phyloP scores from a whole-genome alignment of 1,284 basidiomycete species.

The Stygiomarasmius scandens region DNA sequence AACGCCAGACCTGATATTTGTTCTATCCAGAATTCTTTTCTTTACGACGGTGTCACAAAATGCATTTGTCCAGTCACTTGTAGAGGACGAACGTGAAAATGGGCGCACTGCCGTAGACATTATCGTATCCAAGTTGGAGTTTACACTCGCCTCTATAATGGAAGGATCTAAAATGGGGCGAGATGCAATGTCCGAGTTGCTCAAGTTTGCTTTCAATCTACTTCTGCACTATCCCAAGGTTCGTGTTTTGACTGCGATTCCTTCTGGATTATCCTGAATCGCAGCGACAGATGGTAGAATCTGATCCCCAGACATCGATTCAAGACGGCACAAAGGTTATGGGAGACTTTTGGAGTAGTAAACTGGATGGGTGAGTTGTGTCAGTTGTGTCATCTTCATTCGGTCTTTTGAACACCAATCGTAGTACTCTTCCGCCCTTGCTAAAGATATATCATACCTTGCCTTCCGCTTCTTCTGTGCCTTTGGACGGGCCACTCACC shows the following conservation, averaged over 20 bases:
- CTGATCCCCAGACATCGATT: conserved; percentile 42
- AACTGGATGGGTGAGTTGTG: conserved; percentile 61
- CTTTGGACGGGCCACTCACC: conserved; percentile 53
- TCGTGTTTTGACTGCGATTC: conserved; percentile 13
- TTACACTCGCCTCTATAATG: conserved; percentile 41
- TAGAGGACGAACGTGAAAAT: conserved; percentile 57
- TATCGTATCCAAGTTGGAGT: conserved; percentile 58
- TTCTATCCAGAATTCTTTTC: conserved; percentile 75
- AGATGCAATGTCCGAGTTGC: conserved; percentile 74
- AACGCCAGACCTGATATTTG: conserved; percentile 66
- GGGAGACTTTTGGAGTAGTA: conserved; percentile 67
- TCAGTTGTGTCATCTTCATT: background rate
- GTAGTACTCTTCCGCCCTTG: conserved; percentile 60
- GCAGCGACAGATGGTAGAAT: conserved; percentile 42
- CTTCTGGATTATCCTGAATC: background rate
- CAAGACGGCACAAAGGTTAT: conserved; percentile 38
- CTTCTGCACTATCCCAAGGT: conserved; percentile 70
- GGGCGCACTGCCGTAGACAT: conserved; percentile 61
- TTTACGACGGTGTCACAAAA: conserved; percentile 61
- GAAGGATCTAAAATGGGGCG: conserved; percentile 55
- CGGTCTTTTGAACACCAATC: conserved; percentile 4
- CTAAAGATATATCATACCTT: conserved; percentile 68
- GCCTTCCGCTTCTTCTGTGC: conserved; percentile 60
- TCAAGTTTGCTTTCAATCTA: conserved; percentile 80
- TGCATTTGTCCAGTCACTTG: conserved; percentile 56